Conservation (phyloP, 192 early-diverging fungal species). For the Cetraspora pellucida region DNA sequence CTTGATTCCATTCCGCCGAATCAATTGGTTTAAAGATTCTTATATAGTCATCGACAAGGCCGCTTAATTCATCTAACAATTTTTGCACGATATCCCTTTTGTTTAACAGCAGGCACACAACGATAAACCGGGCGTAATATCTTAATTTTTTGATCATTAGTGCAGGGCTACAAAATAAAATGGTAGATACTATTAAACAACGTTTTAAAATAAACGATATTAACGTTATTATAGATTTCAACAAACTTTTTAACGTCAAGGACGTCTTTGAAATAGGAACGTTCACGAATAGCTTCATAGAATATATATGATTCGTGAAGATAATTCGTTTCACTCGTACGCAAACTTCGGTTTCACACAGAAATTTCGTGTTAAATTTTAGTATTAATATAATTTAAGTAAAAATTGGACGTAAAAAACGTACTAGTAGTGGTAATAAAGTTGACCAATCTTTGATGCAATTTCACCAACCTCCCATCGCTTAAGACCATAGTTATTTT, state of each 20-base stretch:
- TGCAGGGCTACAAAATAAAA: slow-evolving; percentile 61
- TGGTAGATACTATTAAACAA: background rate
- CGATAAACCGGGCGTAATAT: slow-evolving; percentile 97
- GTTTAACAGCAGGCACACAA: slow-evolving; percentile 89
- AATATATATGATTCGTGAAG: slow-evolving; percentile 92
- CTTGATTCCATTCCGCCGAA: slow-evolving; percentile 85
- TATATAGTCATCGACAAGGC: slow-evolving; percentile 87
- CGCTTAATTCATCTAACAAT: slow-evolving; percentile 82
- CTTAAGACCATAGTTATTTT: slow-evolving; percentile 90
- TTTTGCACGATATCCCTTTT: slow-evolving; percentile 76
- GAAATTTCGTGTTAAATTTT: background rate
- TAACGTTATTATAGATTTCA: background rate
- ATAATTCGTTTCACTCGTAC: slow-evolving; percentile 97
- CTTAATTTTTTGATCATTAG: slow-evolving; percentile 97
- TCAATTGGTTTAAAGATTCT: slow-evolving; percentile 85
- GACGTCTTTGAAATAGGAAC: slow-evolving; percentile 95
- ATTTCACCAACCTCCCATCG: slow-evolving; percentile 98
- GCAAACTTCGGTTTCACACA: slow-evolving; percentile 66
- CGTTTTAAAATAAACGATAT: background rate
- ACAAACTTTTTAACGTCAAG: slow-evolving; percentile 83
- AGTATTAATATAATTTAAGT: too few relatives aligned
- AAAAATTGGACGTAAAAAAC: background rate
- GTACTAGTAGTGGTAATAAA: slow-evolving; percentile 80
- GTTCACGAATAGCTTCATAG: slow-evolving; percentile 93
- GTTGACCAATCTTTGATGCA: slow-evolving; percentile 96